Evolutionary conservation across 306 rosid species (phyloP), one percentile per base, ranked within the genome.

Genomic region (Medicago truncatula): DNA sequence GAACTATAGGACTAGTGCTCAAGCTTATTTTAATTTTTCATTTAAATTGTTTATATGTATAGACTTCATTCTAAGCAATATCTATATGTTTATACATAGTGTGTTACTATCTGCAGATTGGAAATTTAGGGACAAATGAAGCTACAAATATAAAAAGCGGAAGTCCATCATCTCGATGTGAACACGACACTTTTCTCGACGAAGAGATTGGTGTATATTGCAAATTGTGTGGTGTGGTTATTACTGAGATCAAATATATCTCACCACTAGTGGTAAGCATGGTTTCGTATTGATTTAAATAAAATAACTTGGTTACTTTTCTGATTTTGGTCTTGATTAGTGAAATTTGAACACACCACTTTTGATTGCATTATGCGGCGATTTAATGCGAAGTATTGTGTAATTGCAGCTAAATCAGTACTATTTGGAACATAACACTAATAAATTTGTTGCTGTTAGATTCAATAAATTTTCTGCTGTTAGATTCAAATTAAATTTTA

Each of bases 171-270:
- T 34, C 9, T 15, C 3, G 5, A 16, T 84, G 87, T 53, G 70
- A 71, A 12, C 87, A 84, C 18, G 43, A 56, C 2, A 6, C 36
- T 2, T 2, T 0, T 31, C 34, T 49, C 7, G 80, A 81, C 15
- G 85, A 81, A 13, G 18, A 81, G 44, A 77, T 77, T 25, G 87
- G 87, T 15, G n/a, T 23, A 4, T 10, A 12, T 6, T 84, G 87
- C 83, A 73, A 7, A 68, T 10, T 4, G 21, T 84, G 87, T 63
- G 9, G 9, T 50, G 54, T 8, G 17, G 2, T 77, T 23, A 6
- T 0, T 0, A 17, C 16, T 6, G 81, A 81, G 28, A 77, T 77
- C 28, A 81, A 56, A 77, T 2, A 69, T 47, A 21, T 77, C 11
- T 43, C 20, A 4, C 75, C 78, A 25, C 47, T 46, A 49, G 34